Evolutionary conservation across 2,329 filamentous ascomycete genomes (phyloP), one percentile per base, ranked within the genome.

Genomic region (Kalaharituber pfeilii): DNA sequence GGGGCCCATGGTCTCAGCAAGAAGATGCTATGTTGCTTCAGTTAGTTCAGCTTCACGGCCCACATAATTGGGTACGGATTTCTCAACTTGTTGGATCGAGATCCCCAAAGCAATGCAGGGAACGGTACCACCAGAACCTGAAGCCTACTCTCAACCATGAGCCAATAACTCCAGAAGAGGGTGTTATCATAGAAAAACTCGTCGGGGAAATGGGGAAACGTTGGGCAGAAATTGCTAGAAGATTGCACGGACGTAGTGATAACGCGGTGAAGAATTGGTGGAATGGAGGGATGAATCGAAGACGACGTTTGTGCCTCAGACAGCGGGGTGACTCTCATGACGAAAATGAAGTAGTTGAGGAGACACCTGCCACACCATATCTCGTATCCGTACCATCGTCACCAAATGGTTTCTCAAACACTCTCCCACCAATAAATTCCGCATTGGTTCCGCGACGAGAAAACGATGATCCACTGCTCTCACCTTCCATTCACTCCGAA

Each of bases 211-310:
- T 86, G 71, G 87, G 87, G 58, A 89, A 87, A 72, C 79, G 84
- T 54, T 95, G 88, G 88, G 88, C 88, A 2, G 86, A 95, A 66
- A 95, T 95, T 65, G 86, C 88, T 45, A 77, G 88, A 61, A 75
- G 79, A 47, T 75, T 95, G 20, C 76, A 82, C 53, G 86, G 86
- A 60, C 82, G 88, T 65, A 94, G 87, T 68, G 88, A 95, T 72
- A 95, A 95, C 65, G 84, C 86, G 26, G 86, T 95, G 59, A 95
- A 95, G 77, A 95, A 95, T 69, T 95, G 87, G 86, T 94, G 85
- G 85, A 94, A 94, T 66, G 87, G 88, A 50, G 85, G 82, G 66
- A 84, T 88, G 75, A 94, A 94, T 71, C 79, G 87, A 64, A 76
- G 82, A 64, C 75, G 73, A 65, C 72, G 80, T 60, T 67, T 72